Evolutionary conservation across 1,139 yeast genomes (phyloP).

Genomic region (Sugiyamaella xylanicola): DNA sequence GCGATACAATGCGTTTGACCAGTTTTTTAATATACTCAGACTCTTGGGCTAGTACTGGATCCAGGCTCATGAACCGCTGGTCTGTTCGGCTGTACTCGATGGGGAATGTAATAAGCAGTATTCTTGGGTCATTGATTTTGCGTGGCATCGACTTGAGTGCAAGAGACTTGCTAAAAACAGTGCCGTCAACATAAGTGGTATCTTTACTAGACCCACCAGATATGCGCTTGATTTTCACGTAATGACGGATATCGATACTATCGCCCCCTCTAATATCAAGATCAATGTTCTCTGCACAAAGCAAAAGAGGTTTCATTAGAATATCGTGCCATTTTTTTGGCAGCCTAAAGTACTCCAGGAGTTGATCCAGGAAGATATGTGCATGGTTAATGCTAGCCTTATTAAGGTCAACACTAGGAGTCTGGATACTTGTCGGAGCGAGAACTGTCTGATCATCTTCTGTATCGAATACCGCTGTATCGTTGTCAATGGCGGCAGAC

Average conservation of each 20-base stretch:
- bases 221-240: slow-evolving; percentile 81
- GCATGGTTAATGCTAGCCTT: slow-evolving; percentile 49
- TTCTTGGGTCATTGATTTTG: slow-evolving; percentile 63
- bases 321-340: slow-evolving; percentile 55
- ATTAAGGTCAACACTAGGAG: slow-evolving; percentile 40
- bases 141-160: slow-evolving; percentile 83
- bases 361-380: slow-evolving; percentile 57
- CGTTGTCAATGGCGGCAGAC: slow-evolving; percentile 18
- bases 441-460: slow-evolving; percentile 8
- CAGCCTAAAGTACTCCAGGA: slow-evolving; percentile 57
- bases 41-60: slow-evolving; percentile 87
- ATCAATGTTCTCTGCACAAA: slow-evolving; percentile 52
- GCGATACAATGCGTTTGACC: slow-evolving; percentile 73
- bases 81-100: slow-evolving; percentile 77
- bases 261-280: slow-evolving; percentile 65
- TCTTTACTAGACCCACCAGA: slow-evolving; percentile 68
- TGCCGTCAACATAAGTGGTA: slow-evolving; percentile 70
- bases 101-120: slow-evolving; percentile 85
- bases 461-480: slow-evolving; percentile 8
- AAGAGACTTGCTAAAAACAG: slow-evolving; percentile 80
- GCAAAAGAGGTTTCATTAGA: slow-evolving; percentile 50
- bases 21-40: slow-evolving; percentile 79
- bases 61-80: slow-evolving; percentile 71
- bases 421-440: slow-evolving; percentile 3
- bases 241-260: slow-evolving; percentile 81